Percentiles rank a stretch among this genome's conserved stretches.
These are phyloP conservation scores for Dillenia suffruticosa DNA, from an alignment of 164 flowering plant species.

Conservation along the genomic window DNA sequence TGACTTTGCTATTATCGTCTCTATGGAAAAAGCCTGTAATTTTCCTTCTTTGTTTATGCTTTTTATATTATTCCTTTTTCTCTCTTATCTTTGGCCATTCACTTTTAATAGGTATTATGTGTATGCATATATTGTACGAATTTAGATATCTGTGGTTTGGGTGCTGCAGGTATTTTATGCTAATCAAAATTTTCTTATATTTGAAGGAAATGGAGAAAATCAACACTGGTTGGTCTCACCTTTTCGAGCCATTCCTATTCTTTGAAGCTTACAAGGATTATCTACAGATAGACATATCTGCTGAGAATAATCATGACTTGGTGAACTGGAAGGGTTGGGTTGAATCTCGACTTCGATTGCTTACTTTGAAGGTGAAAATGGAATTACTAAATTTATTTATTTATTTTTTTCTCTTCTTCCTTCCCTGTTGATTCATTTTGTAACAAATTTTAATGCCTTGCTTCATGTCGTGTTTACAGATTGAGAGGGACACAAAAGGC, in stretches of 20 bases:
- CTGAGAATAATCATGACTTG: constrained; percentile 65
- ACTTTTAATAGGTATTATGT: no score
- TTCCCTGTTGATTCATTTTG: not conserved
- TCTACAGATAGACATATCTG: constrained; percentile 70
- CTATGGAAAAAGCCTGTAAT: no score
- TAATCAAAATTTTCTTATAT: not conserved
- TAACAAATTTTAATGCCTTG: not conserved
- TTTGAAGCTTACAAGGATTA: constrained; percentile 87
- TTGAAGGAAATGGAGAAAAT: constrained; percentile 69
- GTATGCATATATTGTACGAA: no score
- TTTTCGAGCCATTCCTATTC: constrained; percentile 75
- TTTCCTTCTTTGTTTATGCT: no score
- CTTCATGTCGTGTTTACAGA: constrained; percentile 31
- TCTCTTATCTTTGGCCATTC: no score
- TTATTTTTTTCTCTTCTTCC: not conserved
- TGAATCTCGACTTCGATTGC: constrained; percentile 83
- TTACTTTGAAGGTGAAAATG: constrained; percentile 61
- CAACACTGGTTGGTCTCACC: constrained; percentile 59
- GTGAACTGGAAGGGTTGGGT: constrained; percentile 96
- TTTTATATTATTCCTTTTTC: no score
- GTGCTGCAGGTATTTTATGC: no score
- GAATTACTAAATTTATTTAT: no score
- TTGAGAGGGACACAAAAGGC: constrained; percentile 68
- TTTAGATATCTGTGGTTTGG: no score
- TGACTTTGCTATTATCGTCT: no score